Conservation (phyloP, 2,329 filamentous ascomycete species). For the Fusarium xyrophilum region DNA sequence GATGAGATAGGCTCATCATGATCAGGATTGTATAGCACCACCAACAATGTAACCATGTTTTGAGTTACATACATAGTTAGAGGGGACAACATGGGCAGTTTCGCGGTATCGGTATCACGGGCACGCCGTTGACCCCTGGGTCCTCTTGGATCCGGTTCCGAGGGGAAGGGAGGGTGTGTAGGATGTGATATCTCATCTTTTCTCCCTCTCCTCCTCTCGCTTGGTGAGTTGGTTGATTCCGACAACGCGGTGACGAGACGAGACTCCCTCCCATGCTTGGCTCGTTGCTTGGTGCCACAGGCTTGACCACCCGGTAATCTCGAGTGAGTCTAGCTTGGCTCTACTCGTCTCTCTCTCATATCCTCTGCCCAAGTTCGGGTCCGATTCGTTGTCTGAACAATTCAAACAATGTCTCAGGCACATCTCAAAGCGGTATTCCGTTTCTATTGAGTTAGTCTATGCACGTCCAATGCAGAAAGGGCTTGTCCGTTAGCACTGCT, state of each 20-base stretch:
- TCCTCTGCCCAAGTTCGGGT: slow-evolving; percentile 14
- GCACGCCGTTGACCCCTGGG: slow-evolving; percentile 7
- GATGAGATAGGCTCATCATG: not conserved
- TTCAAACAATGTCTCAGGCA: not conserved
- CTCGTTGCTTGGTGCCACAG: not conserved
- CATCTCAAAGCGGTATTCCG: not conserved
- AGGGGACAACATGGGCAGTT: slow-evolving; percentile 16
- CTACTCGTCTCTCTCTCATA: slow-evolving; percentile 6
- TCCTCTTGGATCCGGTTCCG: slow-evolving; percentile 7
- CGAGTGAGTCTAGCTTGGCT: not conserved
- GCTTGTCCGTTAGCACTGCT: not conserved
- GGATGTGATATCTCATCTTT: slow-evolving; percentile 7
- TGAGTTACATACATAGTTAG: not conserved
- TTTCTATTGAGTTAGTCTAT: not conserved
- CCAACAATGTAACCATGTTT: slow-evolving; percentile 7
- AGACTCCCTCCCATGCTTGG: slow-evolving; percentile 27
- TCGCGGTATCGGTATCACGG: slow-evolving; percentile 15
- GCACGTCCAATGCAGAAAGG: not conserved
- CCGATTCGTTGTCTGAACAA: not conserved
- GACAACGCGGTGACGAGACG: slow-evolving; percentile 33
- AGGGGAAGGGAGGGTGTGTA: not conserved
- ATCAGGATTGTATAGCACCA: not conserved
- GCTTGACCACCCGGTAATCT: not conserved
- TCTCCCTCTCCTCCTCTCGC: slow-evolving; percentile 12
- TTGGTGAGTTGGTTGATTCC: slow-evolving; percentile 17